These are phyloP conservation scores for Monilinia laxa DNA, from an alignment of 2,329 filamentous ascomycete species.

Conservation along the genomic window DNA sequence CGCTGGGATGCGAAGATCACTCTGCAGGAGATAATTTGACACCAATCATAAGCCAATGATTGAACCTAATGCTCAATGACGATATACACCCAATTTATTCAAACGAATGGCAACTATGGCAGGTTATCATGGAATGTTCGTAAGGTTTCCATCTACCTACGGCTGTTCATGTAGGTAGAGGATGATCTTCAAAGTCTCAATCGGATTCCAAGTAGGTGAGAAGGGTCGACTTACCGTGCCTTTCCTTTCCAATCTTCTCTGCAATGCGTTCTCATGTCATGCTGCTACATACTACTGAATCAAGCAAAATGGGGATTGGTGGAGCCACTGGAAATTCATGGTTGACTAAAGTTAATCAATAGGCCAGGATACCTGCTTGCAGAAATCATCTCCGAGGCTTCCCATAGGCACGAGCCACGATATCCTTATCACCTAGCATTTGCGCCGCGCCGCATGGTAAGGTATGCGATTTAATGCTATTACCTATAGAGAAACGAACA, in stretches of 20 bases:
- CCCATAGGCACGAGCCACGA: constrained; percentile 23
- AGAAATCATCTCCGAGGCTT: constrained; percentile 25
- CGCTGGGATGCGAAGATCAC: constrained; percentile 26
- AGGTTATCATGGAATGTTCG: constrained; percentile 2
- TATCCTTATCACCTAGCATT: constrained; percentile 22
- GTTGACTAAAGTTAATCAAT: background rate
- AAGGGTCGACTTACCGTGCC: background rate
- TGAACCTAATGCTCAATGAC: constrained; percentile 27
- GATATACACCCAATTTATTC: constrained; percentile 17
- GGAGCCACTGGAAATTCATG: background rate
- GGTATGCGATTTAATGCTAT: constrained; percentile 11
- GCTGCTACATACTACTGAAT: background rate
- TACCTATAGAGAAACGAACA: constrained; percentile 8
- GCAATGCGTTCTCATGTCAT: background rate
- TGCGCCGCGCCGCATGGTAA: constrained; percentile 19
- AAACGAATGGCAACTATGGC: background rate
- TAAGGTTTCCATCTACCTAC: background rate
- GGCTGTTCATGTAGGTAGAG: background rate
- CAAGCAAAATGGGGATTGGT: background rate
- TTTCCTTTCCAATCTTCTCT: background rate
- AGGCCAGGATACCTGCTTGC: constrained; percentile 18
- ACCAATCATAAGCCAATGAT: constrained; percentile 29
- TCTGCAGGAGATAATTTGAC: constrained; percentile 26
- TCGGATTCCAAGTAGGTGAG: background rate
- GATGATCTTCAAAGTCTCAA: background rate